Conservation (phyloP, 805 yeast genomes). For the Saccharomycopsis sp. region DNA sequence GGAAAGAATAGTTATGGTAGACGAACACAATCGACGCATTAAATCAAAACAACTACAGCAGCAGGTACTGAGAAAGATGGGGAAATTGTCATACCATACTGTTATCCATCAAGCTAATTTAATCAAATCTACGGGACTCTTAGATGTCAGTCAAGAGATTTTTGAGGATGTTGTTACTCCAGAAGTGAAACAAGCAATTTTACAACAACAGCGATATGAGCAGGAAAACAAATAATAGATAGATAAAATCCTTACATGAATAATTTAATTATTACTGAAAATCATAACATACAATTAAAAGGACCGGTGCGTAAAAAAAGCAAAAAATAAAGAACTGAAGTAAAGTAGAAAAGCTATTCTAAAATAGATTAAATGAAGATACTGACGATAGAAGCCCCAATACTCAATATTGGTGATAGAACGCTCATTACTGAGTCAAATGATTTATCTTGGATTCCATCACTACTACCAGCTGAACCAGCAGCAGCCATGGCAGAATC, state of each 20-base stretch:
- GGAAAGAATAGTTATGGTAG: constrained; percentile 22
- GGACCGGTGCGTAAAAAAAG: background rate
- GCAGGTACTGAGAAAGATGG: constrained; percentile 23
- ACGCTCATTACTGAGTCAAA: constrained; percentile 7
- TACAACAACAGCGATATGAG: constrained; percentile 52
- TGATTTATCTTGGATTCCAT: constrained; percentile 10
- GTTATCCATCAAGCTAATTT: constrained; percentile 40
- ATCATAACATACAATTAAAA: background rate
- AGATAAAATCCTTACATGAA: background rate
- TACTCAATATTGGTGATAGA: constrained; percentile 4
- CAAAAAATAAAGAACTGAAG: background rate
- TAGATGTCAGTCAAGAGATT: constrained; percentile 48
- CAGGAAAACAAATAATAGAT: background rate
- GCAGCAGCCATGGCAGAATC: no score
- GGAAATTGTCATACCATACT: constrained; percentile 41
- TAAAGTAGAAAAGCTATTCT: background rate
- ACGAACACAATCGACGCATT: constrained; percentile 11
- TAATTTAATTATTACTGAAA: background rate
- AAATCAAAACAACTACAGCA: background rate
- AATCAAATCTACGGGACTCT: constrained; percentile 56
- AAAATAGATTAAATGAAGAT: background rate
- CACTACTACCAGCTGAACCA: constrained; percentile 1
- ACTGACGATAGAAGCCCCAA: constrained; percentile 7
- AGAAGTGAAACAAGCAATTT: constrained; percentile 51
- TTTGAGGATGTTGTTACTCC: constrained; percentile 54